These are phyloP conservation scores for Canavalia ensiformis DNA, from an alignment of 306 rosid species.

Conservation along the genomic window DNA sequence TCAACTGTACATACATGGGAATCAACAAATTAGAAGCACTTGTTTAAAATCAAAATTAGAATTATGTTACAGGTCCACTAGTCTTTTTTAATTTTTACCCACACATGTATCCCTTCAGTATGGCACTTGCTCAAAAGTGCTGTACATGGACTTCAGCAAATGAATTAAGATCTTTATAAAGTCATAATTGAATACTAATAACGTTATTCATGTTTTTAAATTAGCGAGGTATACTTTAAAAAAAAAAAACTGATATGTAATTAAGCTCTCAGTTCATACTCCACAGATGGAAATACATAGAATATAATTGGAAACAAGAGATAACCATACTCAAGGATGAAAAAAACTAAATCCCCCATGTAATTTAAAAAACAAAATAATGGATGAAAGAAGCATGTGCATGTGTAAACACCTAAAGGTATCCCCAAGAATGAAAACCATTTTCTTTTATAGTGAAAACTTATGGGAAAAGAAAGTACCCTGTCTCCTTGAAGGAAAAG, in stretches of 20 bases:
- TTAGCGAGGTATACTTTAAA: neutral
- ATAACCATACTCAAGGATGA: neutral
- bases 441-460: neutral
- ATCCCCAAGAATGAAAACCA: slow-evolving; percentile 4
- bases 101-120: neutral
- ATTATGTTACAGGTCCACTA: neutral
- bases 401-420: neutral
- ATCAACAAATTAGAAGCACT: neutral
- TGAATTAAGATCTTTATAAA: neutral
- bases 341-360: neutral
- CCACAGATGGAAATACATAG: neutral
- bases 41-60: neutral
- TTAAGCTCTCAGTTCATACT: neutral
- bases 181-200: neutral
- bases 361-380: neutral
- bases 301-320: neutral
- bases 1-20: neutral
- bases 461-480: slow-evolving; percentile 55
- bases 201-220: neutral
- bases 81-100: neutral
- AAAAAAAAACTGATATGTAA: neutral
- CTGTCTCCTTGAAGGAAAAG: slow-evolving; percentile 88
- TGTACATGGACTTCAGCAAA: neutral
- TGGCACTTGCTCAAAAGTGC: slow-evolving; percentile 15
- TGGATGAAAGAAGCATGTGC: neutral